phyloP scores from a whole-genome alignment of 805 yeast genomes.

The Pichia cabralensis region DNA sequence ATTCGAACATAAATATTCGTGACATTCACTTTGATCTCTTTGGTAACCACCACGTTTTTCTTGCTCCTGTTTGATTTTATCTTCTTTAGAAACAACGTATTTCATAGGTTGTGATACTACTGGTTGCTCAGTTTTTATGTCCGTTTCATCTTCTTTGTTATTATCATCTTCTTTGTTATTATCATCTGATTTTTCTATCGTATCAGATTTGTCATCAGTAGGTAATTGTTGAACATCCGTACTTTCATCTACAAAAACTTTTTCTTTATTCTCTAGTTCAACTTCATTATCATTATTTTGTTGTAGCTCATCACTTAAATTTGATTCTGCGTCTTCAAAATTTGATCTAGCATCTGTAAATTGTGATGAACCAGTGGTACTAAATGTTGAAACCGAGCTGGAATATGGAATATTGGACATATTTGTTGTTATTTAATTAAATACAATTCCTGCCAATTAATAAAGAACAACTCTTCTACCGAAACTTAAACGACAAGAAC shows the following conservation, averaged over 20 bases:
- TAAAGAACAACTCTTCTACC: too few relatives aligned
- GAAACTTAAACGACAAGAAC: too few relatives aligned
- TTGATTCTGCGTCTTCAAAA: constrained; percentile 1
- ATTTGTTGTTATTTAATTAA: too few relatives aligned
- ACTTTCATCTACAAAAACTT: too few relatives aligned
- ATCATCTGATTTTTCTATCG: too few relatives aligned
- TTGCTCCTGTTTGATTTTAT: constrained; percentile 5
- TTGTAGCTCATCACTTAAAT: background rate
- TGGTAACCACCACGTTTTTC: constrained; percentile 16
- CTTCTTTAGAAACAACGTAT: constrained; percentile 5
- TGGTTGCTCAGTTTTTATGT: constrained; percentile 6
- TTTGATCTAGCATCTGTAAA: constrained; percentile 15
- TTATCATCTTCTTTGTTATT: background rate
- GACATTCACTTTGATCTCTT: constrained; percentile 22
- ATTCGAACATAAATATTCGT: constrained; percentile 18
- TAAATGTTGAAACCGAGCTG: constrained; percentile 8
- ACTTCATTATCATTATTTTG: background rate
- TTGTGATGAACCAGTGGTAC: constrained; percentile 11
- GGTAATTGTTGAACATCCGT: too few relatives aligned
- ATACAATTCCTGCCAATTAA: too few relatives aligned
- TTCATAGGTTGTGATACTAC: constrained; percentile 5
- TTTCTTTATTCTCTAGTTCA: background rate
- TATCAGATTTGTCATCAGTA: too few relatives aligned
- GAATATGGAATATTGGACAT: constrained; percentile 8
- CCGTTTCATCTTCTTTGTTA: background rate